Base-by-base conservation (phyloP, 2,329 filamentous ascomycete species). In the Chaetomium globosum region DNA sequence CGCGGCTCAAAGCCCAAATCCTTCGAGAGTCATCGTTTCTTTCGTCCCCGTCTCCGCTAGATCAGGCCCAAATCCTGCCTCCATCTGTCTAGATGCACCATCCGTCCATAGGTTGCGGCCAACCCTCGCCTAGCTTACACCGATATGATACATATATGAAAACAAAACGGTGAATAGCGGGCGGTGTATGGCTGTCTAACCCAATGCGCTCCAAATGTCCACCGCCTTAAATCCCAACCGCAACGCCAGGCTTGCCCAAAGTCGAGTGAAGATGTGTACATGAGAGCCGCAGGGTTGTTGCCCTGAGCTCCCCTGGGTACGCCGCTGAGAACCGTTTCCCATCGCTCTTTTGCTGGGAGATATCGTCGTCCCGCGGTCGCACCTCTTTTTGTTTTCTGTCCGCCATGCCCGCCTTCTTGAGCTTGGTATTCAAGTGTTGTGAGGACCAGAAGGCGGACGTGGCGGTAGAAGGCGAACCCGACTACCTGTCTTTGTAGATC, bases 401-500 rank as follows among this genome's bases (percentile, higher is more conserved):
- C 33, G n/a, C 49, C 30, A 19, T 43, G 39, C 28, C 39, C 9
- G 7, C 46, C 46, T n/a, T 21, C 46, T 43, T 16, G 39, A 7
- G 39, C 39, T 16, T 43, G 19, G 39, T 16, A 43, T 43, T 43
- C 39, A 19, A 6, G 16, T n/a, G 4, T 19, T 43, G 39, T 16
- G 2, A 16, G 16, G 16, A n/a, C 39, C 16, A 43, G 39, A 7
- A n/a, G 39, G 39, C 16, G 16, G 49, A 16, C 26, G 30, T 19
- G 49, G 49, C 26, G 31, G 53, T 33, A 56, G 28, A 31, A 43
- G 33, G 36, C 13, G 26, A n/a, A 19, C 55, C 36, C 26, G 43
- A 73, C 76, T 80, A 90, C 83, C 87, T 84, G 77, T 96, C 91
- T 81, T 96, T 96, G 80, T 95, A 97, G 65, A 97, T 82, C 83